Conservation (phyloP, 371 early-diverging fungal species). For the Nematocida major region DNA sequence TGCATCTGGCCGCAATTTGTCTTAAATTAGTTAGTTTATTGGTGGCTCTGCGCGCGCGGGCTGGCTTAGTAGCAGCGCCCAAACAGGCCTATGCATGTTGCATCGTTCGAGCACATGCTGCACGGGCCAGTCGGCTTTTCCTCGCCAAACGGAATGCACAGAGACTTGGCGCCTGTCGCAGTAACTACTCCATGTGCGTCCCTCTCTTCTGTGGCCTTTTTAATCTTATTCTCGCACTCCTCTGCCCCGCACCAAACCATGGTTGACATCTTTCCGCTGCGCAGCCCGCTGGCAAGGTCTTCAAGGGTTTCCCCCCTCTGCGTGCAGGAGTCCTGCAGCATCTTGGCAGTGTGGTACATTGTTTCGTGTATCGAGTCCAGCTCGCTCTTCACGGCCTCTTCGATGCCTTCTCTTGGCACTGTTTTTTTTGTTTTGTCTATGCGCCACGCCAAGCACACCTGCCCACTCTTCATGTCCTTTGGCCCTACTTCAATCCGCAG, state of each 20-base stretch:
- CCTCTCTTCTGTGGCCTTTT: conserved; percentile 75
- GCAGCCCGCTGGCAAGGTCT: conserved; percentile 79
- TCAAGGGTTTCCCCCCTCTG: conserved; percentile 75
- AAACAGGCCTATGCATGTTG: conserved; percentile 38
- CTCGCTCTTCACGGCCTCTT: conserved; percentile 67
- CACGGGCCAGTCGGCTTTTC: neutral
- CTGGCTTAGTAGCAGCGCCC: conserved; percentile 27
- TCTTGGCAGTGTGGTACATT: conserved; percentile 80
- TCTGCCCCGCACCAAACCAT: conserved; percentile 89
- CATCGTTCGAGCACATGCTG: conserved; percentile 16
- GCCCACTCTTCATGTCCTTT: conserved; percentile 77
- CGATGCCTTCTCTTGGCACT: conserved; percentile 63
- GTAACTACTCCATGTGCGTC: conserved; percentile 68
- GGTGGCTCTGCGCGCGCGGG: neutral
- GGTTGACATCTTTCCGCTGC: conserved; percentile 76
- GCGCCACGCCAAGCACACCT: conserved; percentile 77
- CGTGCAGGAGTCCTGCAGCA: conserved; percentile 71
- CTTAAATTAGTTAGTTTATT: neutral
- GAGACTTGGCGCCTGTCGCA: conserved; percentile 94
- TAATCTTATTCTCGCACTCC: conserved; percentile 89
- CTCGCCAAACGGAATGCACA: conserved; percentile 81
- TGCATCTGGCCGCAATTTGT: too few species aligned
- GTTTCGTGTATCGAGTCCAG: conserved; percentile 79
- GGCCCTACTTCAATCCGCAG: conserved; percentile 93
- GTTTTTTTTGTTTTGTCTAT: conserved; percentile 71